Conservation (phyloP, 2,329 filamentous ascomycete species). For the Ophiosphaerella korrae region DNA sequence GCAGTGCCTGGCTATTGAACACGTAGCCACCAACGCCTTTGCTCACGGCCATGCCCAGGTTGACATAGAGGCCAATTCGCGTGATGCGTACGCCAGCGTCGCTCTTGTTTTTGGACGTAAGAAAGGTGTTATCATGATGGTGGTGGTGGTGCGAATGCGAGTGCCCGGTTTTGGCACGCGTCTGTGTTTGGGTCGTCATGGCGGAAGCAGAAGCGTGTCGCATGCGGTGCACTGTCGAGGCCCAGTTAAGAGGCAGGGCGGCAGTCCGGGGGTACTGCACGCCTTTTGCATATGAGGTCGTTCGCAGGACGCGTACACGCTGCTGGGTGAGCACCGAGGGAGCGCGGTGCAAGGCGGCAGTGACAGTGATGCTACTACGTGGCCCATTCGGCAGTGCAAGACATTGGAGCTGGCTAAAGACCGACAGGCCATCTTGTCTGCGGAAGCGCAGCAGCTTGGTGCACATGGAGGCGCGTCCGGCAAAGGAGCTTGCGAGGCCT, state of each 20-base stretch:
- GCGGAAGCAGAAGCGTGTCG: conserved; percentile 35
- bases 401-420: conserved; percentile 40
- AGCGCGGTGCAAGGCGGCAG: conserved; percentile 17
- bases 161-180: conserved; percentile 50
- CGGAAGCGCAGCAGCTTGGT: conserved; percentile 39
- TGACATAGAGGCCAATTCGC: conserved; percentile 83
- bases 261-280: conserved; percentile 12
- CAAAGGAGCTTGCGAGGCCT: conserved; percentile 17
- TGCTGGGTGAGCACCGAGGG: conserved; percentile 20
- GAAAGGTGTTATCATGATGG: conserved; percentile 83
- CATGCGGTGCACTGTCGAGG: conserved; percentile 37
- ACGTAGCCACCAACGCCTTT: conserved; percentile 92
- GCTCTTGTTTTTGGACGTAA: conserved; percentile 81
- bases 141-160: conserved; percentile 68
- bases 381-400: conserved; percentile 27
- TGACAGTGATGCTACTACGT: conserved; percentile 16
- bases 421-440: conserved; percentile 39
- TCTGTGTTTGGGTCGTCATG: conserved; percentile 39
- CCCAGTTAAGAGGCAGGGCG: conserved; percentile 35
- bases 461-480: conserved; percentile 20
- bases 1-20: conserved; percentile 92
- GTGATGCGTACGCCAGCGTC: conserved; percentile 96
- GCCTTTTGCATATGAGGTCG: conserved; percentile 33
- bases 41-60: conserved; percentile 89
- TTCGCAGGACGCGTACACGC: conserved; percentile 44